phyloP scores from a whole-genome alignment of 129 eudicot genomes.

The Flaveria trinervia region DNA sequence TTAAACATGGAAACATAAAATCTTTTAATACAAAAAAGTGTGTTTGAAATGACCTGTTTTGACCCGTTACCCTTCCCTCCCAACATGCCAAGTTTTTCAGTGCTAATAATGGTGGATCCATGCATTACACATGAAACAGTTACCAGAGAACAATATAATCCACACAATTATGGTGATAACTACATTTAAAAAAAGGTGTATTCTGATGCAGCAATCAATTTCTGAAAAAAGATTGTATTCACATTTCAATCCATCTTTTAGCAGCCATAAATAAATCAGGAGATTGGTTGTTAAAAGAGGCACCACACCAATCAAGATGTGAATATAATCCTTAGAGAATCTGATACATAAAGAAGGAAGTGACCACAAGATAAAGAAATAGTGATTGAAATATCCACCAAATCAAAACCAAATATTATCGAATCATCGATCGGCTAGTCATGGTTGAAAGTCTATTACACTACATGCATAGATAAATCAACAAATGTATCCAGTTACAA shows the following conservation, averaged over 20 bases:
- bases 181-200: neutral
- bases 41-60: too few relatives aligned
- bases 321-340: constrained; percentile 23
- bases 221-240: neutral
- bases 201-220: neutral
- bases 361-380: constrained; percentile 11
- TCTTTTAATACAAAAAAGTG: too few relatives aligned
- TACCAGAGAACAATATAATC: too few relatives aligned
- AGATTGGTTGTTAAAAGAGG: constrained; percentile 17
- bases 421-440: neutral
- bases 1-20: too few relatives aligned
- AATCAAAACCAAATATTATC: neutral
- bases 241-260: neutral
- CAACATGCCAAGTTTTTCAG: too few relatives aligned
- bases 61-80: too few relatives aligned
- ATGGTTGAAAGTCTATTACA: too few relatives aligned
- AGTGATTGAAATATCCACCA: constrained; percentile 10
- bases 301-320: constrained; percentile 22
- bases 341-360: constrained; percentile 18
- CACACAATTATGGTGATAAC: too few relatives aligned
- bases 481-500: neutral
- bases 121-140: too few relatives aligned
- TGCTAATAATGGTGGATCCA: too few relatives aligned
- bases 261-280: too few relatives aligned
- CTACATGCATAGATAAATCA: too few relatives aligned